Conservation (phyloP, 169 alveolate genomes). For the Plasmodium vivax region DNA sequence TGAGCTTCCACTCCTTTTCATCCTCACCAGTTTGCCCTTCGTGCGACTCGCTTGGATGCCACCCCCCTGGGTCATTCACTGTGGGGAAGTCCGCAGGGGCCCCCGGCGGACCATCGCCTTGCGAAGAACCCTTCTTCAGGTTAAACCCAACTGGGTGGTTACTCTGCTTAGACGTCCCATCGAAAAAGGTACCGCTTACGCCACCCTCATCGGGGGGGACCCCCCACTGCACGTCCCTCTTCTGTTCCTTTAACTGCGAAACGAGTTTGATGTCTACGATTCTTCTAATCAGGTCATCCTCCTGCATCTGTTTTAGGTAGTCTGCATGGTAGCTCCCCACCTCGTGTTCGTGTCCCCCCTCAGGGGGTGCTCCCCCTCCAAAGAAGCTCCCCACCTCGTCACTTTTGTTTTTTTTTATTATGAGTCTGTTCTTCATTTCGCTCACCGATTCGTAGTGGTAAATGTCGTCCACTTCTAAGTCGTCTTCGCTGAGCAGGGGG, state of each 20-base stretch:
- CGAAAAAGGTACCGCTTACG: not conserved
- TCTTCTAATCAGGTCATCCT: slow-evolving; percentile 26
- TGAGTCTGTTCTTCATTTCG: slow-evolving; percentile 48
- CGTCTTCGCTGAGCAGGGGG: not conserved
- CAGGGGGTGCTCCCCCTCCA: not conserved
- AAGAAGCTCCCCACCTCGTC: slow-evolving; percentile 3
- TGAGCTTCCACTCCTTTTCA: not conserved
- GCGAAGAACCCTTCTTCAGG: not conserved
- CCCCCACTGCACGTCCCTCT: not conserved
- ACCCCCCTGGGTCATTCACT: not conserved
- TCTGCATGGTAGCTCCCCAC: not conserved
- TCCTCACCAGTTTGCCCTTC: not conserved
- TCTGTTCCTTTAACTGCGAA: not conserved
- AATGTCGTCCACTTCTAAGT: slow-evolving; percentile 36
- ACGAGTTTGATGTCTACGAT: slow-evolving; percentile 1
- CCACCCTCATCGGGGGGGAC: not conserved
- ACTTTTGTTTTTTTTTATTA: slow-evolving; percentile 55
- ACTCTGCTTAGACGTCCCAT: not conserved
- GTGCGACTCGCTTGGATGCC: not conserved
- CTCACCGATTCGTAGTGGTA: slow-evolving; percentile 58
- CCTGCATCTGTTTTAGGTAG: not conserved
- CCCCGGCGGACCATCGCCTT: not conserved
- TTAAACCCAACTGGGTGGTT: not conserved
- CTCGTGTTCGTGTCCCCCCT: not conserved
- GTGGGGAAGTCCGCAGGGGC: not conserved